Evolutionary conservation across 768 basidiomycete species (phyloP).

Genomic region (Tricholoma furcatifolium): DNA sequence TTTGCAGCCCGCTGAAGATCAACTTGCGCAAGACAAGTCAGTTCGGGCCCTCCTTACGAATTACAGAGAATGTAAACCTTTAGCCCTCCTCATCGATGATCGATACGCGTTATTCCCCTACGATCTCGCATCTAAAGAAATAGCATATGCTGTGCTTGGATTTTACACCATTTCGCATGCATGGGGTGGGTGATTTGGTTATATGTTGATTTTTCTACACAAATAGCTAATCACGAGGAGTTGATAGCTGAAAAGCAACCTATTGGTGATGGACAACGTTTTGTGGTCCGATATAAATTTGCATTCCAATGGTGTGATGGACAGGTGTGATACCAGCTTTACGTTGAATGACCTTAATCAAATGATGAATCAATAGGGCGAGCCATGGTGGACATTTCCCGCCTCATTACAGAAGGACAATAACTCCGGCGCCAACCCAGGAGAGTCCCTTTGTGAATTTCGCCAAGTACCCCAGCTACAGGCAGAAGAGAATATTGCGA

Average conservation of each 20-base stretch:
- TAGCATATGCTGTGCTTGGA: conserved; percentile 57
- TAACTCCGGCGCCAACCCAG: background rate
- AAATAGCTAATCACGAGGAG: background rate
- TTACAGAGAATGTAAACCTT: conserved; percentile 49
- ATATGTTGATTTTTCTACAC: conserved; percentile 3
- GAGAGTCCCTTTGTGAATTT: background rate
- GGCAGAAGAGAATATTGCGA: background rate
- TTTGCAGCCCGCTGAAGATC: conserved; percentile 56
- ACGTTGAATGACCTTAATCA: background rate
- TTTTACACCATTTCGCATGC: conserved; percentile 70
- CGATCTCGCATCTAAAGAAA: conserved; percentile 49
- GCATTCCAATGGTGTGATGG: conserved; percentile 81
- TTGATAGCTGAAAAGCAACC: conserved; percentile 62
- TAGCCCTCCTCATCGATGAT: conserved; percentile 74
- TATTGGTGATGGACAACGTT: conserved; percentile 42
- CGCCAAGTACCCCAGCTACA: background rate
- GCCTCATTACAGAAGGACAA: background rate
- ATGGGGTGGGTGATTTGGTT: conserved; percentile 57
- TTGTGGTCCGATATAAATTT: conserved; percentile 79
- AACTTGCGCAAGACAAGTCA: conserved; percentile 66
- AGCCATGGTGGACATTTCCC: conserved; percentile 42
- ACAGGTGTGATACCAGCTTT: conserved; percentile 40
- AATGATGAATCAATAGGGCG: conserved; percentile 28
- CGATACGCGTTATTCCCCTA: conserved; percentile 74
- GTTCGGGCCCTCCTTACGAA: conserved; percentile 67